Conservation (phyloP, 2,329 filamentous ascomycete genomes). For the Fusarium camptoceras region DNA sequence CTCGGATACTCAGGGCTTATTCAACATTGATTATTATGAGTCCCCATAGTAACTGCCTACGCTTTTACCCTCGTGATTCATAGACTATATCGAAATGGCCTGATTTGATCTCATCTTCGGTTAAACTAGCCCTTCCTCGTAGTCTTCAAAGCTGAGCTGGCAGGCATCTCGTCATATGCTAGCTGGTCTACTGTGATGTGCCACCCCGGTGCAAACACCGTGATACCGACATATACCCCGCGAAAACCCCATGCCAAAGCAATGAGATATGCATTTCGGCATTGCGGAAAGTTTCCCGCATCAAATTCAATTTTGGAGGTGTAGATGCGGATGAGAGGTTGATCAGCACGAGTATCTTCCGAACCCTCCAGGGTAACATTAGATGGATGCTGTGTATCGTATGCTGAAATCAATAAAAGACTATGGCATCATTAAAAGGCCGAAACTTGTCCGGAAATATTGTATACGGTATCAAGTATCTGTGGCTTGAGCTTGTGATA, state of each 20-base stretch:
- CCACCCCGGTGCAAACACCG: constrained; percentile 25
- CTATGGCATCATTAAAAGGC: constrained; percentile 2
- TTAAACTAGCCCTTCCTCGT: constrained; percentile 1
- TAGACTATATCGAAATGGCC: background rate
- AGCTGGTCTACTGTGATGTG: background rate
- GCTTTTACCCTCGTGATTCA: background rate
- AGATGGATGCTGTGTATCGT: background rate
- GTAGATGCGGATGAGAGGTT: background rate
- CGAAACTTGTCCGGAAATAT: constrained; percentile 33
- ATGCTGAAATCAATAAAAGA: constrained; percentile 3
- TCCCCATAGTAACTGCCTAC: background rate
- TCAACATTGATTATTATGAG: background rate
- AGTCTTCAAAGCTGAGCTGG: background rate
- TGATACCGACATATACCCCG: constrained; percentile 17
- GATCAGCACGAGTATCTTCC: background rate
- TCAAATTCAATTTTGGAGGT: constrained; percentile 7
- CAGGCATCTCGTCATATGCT: background rate
- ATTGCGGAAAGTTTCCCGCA: constrained; percentile 31
- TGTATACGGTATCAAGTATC: background rate
- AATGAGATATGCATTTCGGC: constrained; percentile 9
- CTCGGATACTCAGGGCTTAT: constrained; percentile 2
- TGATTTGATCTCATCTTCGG: background rate
- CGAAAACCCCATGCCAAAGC: background rate
- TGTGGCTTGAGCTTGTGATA: constrained; percentile 20
- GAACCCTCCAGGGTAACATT: constrained; percentile 31